These are phyloP conservation scores for Aspergillus glaucus DNA, from an alignment of 2,329 filamentous ascomycete species.

Conservation along the genomic window DNA sequence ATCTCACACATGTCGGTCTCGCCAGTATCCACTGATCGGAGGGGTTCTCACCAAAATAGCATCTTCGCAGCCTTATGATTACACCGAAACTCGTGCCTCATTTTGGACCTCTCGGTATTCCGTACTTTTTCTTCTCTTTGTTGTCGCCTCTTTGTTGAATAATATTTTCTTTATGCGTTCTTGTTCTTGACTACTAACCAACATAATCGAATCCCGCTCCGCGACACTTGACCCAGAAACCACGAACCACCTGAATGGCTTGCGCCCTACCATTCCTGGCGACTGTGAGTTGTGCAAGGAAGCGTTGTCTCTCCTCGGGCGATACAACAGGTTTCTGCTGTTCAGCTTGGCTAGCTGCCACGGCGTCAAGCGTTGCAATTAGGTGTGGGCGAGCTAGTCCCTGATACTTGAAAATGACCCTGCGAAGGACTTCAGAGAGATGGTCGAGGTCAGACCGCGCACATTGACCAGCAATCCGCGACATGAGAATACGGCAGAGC, in stretches of 20 bases:
- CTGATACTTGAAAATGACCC: conserved; percentile 37
- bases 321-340: conserved; percentile 19
- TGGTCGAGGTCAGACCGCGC: conserved; percentile 41
- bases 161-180: neutral
- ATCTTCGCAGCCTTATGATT: neutral
- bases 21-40: conserved; percentile 7
- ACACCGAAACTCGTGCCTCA: conserved; percentile 6
- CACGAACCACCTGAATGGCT: conserved; percentile 34
- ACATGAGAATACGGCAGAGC: conserved; percentile 35
- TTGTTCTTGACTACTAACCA: conserved; percentile 13
- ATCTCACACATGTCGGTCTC: neutral
- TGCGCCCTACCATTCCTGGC: conserved; percentile 32
- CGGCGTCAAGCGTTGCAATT: conserved; percentile 27
- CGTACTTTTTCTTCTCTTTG: neutral
- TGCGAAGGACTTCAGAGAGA: conserved; percentile 36
- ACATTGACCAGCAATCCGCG: conserved; percentile 38
- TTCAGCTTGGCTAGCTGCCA: conserved; percentile 18
- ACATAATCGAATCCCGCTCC: conserved; percentile 37
- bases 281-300: conserved; percentile 34
- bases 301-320: conserved; percentile 34
- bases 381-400: conserved; percentile 34
- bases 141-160: neutral
- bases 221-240: conserved; percentile 41
- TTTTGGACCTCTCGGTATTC: conserved; percentile 7
- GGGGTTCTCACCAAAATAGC: conserved; percentile 1